Percentiles rank a stretch among this genome's conserved stretches.
Evolutionary conservation across 306 rosid species (phyloP).

Genomic region (Acacia crassicarpa): DNA sequence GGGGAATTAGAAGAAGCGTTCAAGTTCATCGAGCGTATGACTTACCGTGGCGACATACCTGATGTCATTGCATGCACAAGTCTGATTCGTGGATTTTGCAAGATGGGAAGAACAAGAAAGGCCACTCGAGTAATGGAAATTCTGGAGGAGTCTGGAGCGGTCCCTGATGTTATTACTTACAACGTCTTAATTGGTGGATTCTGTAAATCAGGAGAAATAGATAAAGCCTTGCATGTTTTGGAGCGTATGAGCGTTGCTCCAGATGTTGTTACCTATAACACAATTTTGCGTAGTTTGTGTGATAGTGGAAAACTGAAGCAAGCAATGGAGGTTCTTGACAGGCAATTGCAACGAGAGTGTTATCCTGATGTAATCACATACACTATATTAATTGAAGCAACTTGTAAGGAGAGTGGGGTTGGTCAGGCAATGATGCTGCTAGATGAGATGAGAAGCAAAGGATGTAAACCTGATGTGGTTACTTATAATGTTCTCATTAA

Average conservation of each 20-base stretch:
- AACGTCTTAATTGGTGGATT: slow-evolving; percentile 83
- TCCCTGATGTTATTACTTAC: slow-evolving; percentile 81
- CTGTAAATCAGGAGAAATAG: slow-evolving; percentile 84
- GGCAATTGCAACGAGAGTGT: slow-evolving; percentile 69
- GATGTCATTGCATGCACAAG: slow-evolving; percentile 78
- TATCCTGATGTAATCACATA: slow-evolving; percentile 94
- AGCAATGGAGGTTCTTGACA: slow-evolving; percentile 89
- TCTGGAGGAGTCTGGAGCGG: slow-evolving; percentile 75
- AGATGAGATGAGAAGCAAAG: slow-evolving; percentile 82
- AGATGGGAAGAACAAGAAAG: slow-evolving; percentile 57
- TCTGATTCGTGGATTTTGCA: slow-evolving; percentile 83
- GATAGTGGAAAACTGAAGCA: slow-evolving; percentile 74
- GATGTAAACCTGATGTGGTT: slow-evolving; percentile 91
- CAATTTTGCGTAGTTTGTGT: slow-evolving; percentile 81
- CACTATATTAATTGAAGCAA: slow-evolving; percentile 90
- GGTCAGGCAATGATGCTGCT: slow-evolving; percentile 83
- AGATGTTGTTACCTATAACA: slow-evolving; percentile 86
- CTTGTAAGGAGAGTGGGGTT: slow-evolving; percentile 87
- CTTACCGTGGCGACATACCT: slow-evolving; percentile 64
- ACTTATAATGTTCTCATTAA: slow-evolving; percentile 89
- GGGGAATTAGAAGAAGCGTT: slow-evolving; percentile 78
- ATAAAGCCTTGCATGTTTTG: slow-evolving; percentile 67
- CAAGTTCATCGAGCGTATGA: slow-evolving; percentile 63
- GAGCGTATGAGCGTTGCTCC: slow-evolving; percentile 87
- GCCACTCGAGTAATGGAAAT: slow-evolving; percentile 74